These are phyloP conservation scores for Diaporthe velutina DNA, from an alignment of 2,329 filamentous ascomycete species.

Conservation along the genomic window DNA sequence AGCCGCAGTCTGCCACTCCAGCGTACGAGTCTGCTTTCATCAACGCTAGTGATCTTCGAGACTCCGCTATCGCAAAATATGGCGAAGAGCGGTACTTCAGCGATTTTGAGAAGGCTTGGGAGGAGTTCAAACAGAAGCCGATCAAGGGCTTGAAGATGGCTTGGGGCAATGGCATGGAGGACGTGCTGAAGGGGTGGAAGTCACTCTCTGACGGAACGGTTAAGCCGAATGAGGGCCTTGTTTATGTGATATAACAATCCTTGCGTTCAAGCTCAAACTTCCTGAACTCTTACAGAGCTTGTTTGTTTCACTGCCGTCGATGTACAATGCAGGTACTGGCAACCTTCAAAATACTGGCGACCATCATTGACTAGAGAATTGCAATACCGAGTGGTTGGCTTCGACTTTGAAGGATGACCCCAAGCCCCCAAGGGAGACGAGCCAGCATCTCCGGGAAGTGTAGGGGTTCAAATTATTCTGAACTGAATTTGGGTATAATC, in stretches of 20 bases:
- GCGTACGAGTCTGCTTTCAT: conserved; percentile 20
- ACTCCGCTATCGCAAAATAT: conserved; percentile 18
- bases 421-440: neutral
- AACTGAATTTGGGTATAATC: conserved; percentile 15
- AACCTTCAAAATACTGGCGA: no score
- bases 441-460: no score
- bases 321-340: no score
- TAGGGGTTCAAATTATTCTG: neutral
- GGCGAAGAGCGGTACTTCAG: conserved; percentile 10
- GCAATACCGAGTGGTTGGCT: no score
- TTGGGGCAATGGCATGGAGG: conserved; percentile 8
- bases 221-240: conserved; percentile 16
- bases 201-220: neutral
- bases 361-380: no score
- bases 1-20: neutral
- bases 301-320: no score
- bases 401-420: neutral
- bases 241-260: conserved; percentile 1
- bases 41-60: conserved; percentile 25
- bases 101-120: conserved; percentile 9
- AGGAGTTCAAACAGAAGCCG: neutral
- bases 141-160: conserved; percentile 7
- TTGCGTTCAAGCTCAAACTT: no score
- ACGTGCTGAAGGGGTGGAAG: conserved; percentile 22
- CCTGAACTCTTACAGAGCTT: no score